Base-by-base conservation (phyloP, 1,139 yeast species). In the Scheffersomyces lignicola region DNA sequence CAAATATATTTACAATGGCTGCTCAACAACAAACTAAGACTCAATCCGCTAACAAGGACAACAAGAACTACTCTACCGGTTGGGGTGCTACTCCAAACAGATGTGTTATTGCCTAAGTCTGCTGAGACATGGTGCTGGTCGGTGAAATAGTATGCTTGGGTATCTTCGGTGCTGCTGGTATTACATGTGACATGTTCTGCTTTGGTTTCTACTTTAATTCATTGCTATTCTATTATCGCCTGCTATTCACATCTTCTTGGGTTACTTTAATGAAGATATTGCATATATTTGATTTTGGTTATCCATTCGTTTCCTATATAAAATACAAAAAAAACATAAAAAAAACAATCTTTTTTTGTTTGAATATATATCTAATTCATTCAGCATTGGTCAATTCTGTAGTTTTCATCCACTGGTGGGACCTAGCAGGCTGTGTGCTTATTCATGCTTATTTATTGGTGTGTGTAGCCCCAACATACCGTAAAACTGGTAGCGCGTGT, bases 21-120 rank as follows among this genome's bases (percentile, higher is more conserved):
- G 29, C 29, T 26, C 29, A 26, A 26, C 29, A 26, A 26, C 20
- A 14, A 15, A 5, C 29, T 15, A 26, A 11, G n/a, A 26, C 12
- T 10, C 29, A 26, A 26, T 7, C 29, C 11, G 29, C 18, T 15
- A 26, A 8, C 28, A 24, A 24, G 16, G 28, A 26, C 10, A 16
- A 26, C 29, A 26, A 26, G 5, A 26, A 26, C 29, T 26, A 26
- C n/a, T 10, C 5, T 11, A 5, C 13, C 5, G 29, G 29, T 15
- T 26, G 29, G 29, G 29, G 29, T 26, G 29, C 29, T 9, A 15
- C 20, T 15, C 29, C 29, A 26, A 26, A 26, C 29, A 26, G 29
- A 26, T 26, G 20, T 26, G 11, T 14, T 13, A 26, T 26, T 15
- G 29, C 18, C 20, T 26, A 26, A 26, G 20, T 16, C 10, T 25